A percentile compares a stretch with the other conserved stretches of the same genome.
Evolutionary conservation across 345 rosid genomes (phyloP).

Genomic region (Nephelium lappaceum): DNA sequence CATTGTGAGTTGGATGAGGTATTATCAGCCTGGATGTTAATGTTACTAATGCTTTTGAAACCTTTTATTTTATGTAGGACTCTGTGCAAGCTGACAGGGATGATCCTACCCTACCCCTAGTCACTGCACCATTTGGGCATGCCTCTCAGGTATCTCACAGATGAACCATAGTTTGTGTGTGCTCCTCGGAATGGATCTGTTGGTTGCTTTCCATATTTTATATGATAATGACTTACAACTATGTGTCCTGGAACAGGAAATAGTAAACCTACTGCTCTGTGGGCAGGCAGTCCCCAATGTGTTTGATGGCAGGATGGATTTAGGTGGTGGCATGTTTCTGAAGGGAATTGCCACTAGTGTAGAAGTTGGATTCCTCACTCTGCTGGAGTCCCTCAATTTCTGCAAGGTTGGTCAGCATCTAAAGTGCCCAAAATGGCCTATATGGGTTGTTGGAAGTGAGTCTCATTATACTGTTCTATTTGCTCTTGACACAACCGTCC

Average conservation of each 20-base stretch:
- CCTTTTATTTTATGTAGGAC: constrained; percentile 46
- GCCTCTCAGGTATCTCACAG: constrained; percentile 83
- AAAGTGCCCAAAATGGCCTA: constrained; percentile 95
- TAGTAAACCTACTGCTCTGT: constrained; percentile 85
- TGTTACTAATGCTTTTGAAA: not conserved
- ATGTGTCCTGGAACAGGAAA: constrained; percentile 63
- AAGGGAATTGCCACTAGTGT: constrained; percentile 79
- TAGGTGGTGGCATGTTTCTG: constrained; percentile 93
- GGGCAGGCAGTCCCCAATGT: constrained; percentile 98
- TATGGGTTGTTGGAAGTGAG: constrained; percentile 99
- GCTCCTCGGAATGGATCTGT: constrained; percentile 10
- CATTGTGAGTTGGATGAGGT: constrained; percentile 1
- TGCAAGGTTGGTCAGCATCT: constrained; percentile 96
- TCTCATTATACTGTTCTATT: constrained; percentile 96
- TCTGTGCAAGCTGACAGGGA: constrained; percentile 90
- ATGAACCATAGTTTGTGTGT: not conserved
- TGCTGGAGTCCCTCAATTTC: constrained; percentile 90
- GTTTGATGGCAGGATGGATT: constrained; percentile 95
- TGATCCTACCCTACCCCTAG: constrained; percentile 87
- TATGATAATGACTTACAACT: constrained; percentile 18
- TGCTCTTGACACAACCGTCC: constrained; percentile 84
- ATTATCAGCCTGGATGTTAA: not conserved
- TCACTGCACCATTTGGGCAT: constrained; percentile 99
- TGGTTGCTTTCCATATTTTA: not conserved
- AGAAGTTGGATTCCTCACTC: constrained; percentile 97